These are phyloP conservation scores for Ascochyta pisi DNA, from an alignment of 2,329 filamentous ascomycete genomes.

Conservation along the genomic window DNA sequence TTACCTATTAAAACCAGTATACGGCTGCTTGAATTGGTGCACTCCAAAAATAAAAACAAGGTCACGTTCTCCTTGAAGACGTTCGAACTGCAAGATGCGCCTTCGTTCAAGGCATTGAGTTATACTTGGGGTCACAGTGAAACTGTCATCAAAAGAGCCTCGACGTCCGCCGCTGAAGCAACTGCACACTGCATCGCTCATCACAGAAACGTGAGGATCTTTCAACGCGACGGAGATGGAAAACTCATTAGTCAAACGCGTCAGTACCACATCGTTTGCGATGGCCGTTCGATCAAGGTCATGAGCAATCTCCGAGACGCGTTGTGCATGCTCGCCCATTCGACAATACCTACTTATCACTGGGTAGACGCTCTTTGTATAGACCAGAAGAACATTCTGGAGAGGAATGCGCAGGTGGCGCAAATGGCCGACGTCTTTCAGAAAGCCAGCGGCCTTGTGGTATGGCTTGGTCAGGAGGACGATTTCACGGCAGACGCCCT, in stretches of 20 bases:
- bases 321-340: constrained; percentile 29
- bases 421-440: constrained; percentile 41
- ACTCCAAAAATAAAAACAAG: constrained; percentile 14
- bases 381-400: constrained; percentile 32
- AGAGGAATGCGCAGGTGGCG: constrained; percentile 37
- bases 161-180: background rate
- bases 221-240: background rate
- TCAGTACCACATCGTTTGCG: constrained; percentile 28
- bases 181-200: background rate
- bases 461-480: constrained; percentile 43
- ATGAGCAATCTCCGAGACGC: constrained; percentile 33
- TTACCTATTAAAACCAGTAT: constrained; percentile 31
- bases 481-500: constrained; percentile 33
- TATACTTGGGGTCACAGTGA: constrained; percentile 30
- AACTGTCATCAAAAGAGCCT: constrained; percentile 7
- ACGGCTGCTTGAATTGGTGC: constrained; percentile 29
- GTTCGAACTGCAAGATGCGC: constrained; percentile 1
- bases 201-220: background rate
- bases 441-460: constrained; percentile 32
- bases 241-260: background rate
- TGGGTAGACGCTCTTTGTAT: constrained; percentile 45
- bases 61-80: constrained; percentile 20
- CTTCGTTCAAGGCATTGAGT: constrained; percentile 23
- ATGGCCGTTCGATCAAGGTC: constrained; percentile 28
- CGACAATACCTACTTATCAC: constrained; percentile 25